These are phyloP conservation scores for Hanseniaspora meyeri DNA, from an alignment of 805 yeast genomes.

Conservation along the genomic window DNA sequence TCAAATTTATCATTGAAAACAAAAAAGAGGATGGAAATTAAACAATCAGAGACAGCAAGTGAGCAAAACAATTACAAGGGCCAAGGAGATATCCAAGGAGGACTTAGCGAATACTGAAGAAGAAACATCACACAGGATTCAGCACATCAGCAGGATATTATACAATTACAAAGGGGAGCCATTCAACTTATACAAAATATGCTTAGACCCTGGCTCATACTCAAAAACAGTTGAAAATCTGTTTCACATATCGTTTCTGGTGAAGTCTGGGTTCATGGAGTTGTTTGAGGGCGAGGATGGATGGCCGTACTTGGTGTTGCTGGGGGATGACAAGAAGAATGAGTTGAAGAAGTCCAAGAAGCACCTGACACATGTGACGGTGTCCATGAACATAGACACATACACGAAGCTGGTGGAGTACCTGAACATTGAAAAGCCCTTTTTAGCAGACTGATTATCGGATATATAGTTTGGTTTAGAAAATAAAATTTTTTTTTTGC, in stretches of 20 bases:
- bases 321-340: slow-evolving; percentile 21
- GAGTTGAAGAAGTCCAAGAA: slow-evolving; percentile 22
- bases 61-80: slow-evolving; percentile 34
- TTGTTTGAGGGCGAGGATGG: slow-evolving; percentile 43
- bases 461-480: not conserved
- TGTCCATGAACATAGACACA: slow-evolving; percentile 52
- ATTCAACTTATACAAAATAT: slow-evolving; percentile 50
- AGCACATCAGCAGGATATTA: slow-evolving; percentile 37
- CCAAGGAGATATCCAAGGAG: slow-evolving; percentile 40
- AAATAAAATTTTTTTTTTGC: not conserved
- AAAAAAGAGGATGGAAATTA: slow-evolving; percentile 27
- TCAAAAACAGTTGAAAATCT: slow-evolving; percentile 72
- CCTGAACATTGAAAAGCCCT: slow-evolving; percentile 45
- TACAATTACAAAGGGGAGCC: slow-evolving; percentile 26
- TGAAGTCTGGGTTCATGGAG: slow-evolving; percentile 55
- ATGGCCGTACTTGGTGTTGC: slow-evolving; percentile 31
- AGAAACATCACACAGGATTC: slow-evolving; percentile 56
- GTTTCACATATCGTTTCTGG: slow-evolving; percentile 68
- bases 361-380: slow-evolving; percentile 50
- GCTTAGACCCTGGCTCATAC: slow-evolving; percentile 66
- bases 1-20: slow-evolving; percentile 17
- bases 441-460: slow-evolving; percentile 23
- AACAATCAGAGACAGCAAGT: slow-evolving; percentile 12
- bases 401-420: slow-evolving; percentile 49
- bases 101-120: slow-evolving; percentile 43